phyloP scores from a whole-genome alignment of 176 grass and related monocot species.

The Musa beccarii region DNA sequence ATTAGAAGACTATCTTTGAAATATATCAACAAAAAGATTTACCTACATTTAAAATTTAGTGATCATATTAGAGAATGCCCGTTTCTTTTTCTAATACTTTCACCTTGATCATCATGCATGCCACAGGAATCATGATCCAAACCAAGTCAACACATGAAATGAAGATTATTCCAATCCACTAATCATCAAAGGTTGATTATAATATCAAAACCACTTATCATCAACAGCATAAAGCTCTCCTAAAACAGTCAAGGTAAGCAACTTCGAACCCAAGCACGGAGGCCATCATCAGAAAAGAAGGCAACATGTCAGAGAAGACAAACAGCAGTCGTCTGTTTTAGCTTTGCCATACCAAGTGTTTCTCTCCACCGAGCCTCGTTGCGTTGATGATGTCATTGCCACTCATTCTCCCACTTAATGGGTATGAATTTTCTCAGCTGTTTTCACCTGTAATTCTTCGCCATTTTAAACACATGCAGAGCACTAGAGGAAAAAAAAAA shows the following conservation, averaged over 20 bases:
- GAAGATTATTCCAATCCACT: too few species aligned
- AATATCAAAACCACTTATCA: too few species aligned
- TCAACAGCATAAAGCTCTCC: too few species aligned
- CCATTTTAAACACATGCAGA: constrained; percentile 30
- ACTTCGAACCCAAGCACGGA: too few species aligned
- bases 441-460: constrained; percentile 55
- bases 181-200: too few species aligned
- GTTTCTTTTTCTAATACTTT: not conserved
- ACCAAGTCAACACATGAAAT: too few species aligned
- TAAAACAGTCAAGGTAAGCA: too few species aligned
- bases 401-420: not conserved
- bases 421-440: constrained; percentile 47
- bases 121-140: not conserved
- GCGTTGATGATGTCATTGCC: not conserved
- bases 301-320: too few species aligned
- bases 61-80: not conserved
- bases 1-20: too few species aligned
- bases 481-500: not conserved
- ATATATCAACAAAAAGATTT: too few species aligned
- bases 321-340: not conserved
- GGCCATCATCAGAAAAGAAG: too few species aligned
- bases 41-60: not conserved
- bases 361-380: not conserved
- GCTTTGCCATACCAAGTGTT: not conserved
- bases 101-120: too few species aligned